These are phyloP conservation scores for Phragmites australis DNA, from an alignment of 176 grass and related monocot species.

Conservation along the genomic window DNA sequence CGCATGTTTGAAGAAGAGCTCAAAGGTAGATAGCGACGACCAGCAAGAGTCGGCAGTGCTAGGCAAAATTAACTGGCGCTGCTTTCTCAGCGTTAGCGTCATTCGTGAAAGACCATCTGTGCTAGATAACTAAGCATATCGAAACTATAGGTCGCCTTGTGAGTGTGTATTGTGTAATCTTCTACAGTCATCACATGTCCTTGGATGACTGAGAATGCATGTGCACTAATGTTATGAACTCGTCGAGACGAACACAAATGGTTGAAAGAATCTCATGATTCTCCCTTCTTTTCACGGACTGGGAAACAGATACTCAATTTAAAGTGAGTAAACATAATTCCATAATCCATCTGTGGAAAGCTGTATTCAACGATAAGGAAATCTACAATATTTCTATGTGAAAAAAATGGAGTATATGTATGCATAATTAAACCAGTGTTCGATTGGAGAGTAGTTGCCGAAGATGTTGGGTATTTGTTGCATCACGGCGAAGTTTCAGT, in stretches of 20 bases:
- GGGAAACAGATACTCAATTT: too few relatives aligned
- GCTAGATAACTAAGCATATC: not conserved
- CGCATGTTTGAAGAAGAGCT: slow-evolving; percentile 73
- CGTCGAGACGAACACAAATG: not conserved
- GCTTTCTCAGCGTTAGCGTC: not conserved
- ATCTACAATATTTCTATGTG: not conserved
- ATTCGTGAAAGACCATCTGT: slow-evolving; percentile 1
- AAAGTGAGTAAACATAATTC: too few relatives aligned
- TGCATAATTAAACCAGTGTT: too few relatives aligned
- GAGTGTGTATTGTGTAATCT: not conserved
- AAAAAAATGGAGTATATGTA: too few relatives aligned
- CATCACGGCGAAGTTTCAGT: too few relatives aligned
- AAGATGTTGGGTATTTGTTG: too few relatives aligned
- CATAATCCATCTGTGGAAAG: too few relatives aligned
- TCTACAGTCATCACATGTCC: not conserved
- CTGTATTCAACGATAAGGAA: too few relatives aligned
- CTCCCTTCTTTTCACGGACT: not conserved
- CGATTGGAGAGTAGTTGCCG: too few relatives aligned
- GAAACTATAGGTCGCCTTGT: not conserved
- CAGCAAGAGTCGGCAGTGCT: not conserved
- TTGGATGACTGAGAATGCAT: not conserved
- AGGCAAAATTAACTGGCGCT: not conserved
- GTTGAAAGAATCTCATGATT: not conserved
- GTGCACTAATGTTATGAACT: not conserved
- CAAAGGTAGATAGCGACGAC: slow-evolving; percentile 63